Evolutionary conservation across 305 asterid genomes (phyloP).

Genomic region (Fraxinus ornus): DNA sequence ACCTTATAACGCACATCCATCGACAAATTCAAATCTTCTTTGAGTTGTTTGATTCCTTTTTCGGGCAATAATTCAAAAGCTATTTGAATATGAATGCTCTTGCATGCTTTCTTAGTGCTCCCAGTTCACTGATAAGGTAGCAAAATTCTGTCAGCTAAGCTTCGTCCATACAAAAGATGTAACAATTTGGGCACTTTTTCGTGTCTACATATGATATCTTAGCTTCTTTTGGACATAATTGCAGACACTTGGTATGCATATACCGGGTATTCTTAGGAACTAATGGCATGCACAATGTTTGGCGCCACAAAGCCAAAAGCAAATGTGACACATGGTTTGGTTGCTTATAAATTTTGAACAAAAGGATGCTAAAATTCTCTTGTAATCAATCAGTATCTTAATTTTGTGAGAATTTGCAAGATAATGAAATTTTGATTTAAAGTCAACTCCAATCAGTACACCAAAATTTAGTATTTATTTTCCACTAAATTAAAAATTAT

Average conservation of each 20-base stretch:
- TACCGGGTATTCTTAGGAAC: not conserved
- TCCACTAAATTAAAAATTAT: no score
- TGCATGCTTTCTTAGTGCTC: not conserved
- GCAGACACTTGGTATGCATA: not conserved
- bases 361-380: no score
- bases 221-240: not conserved
- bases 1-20: constrained; percentile 49
- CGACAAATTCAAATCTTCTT: constrained; percentile 36
- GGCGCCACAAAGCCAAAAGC: not conserved
- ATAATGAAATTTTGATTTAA: no score
- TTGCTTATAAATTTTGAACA: not conserved
- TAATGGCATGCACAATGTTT: not conserved
- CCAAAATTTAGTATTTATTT: no score
- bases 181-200: not conserved
- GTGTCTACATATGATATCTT: not conserved
- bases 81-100: constrained; percentile 15
- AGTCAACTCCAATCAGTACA: no score
- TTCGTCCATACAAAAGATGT: not conserved
- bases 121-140: not conserved
- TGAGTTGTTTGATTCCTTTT: constrained; percentile 20
- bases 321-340: not conserved
- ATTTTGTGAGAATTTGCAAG: no score
- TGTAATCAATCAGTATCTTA: no score
- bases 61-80: constrained; percentile 30
- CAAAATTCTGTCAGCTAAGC: not conserved